These are phyloP conservation scores for Tricholoma sp. DNA, from an alignment of 768 basidiomycete species.

Conservation along the genomic window DNA sequence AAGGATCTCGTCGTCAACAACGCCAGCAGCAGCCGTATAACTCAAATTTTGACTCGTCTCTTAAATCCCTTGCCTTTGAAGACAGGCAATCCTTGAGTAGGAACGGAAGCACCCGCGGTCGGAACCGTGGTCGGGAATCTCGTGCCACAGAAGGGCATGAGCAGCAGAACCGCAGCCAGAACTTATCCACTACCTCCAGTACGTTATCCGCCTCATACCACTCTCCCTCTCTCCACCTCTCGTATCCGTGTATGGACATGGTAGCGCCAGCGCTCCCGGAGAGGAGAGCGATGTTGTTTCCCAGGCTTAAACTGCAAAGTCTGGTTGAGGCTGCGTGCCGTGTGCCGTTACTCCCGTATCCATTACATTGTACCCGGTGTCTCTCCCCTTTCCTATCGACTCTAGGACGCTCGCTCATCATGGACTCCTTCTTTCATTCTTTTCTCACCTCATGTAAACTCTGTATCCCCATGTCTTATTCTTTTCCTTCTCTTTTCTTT, in stretches of 20 bases:
- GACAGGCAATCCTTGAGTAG: slow-evolving; percentile 19
- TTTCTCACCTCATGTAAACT: slow-evolving; percentile 26
- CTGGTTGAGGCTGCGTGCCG: slow-evolving; percentile 22
- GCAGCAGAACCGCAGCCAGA: slow-evolving; percentile 24
- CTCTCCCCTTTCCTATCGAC: slow-evolving; percentile 26
- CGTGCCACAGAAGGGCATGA: slow-evolving; percentile 22
- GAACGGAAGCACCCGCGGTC: slow-evolving; percentile 22
- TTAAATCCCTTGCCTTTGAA: slow-evolving; percentile 13
- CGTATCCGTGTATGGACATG: slow-evolving; percentile 30
- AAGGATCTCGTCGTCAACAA: slow-evolving; percentile 12
- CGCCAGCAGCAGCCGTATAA: slow-evolving; percentile 1
- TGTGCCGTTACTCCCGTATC: slow-evolving; percentile 18
- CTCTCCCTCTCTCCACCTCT: slow-evolving; percentile 33
- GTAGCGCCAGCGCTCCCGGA: slow-evolving; percentile 20
- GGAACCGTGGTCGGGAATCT: slow-evolving; percentile 26
- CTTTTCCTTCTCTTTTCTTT: slow-evolving; percentile 27
- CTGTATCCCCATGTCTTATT: slow-evolving; percentile 20
- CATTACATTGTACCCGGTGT: slow-evolving; percentile 23
- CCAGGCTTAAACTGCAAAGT: slow-evolving; percentile 13
- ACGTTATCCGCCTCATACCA: slow-evolving; percentile 58
- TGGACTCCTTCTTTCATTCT: slow-evolving; percentile 34
- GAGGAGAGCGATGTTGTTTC: slow-evolving; percentile 15
- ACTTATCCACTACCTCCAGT: slow-evolving; percentile 42
- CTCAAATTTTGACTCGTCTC: slow-evolving; percentile 7
- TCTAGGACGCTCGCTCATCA: slow-evolving; percentile 37